Evolutionary conservation across 192 early-diverging fungal genomes (phyloP).

Genomic region (Dimargaris xerosporica): DNA sequence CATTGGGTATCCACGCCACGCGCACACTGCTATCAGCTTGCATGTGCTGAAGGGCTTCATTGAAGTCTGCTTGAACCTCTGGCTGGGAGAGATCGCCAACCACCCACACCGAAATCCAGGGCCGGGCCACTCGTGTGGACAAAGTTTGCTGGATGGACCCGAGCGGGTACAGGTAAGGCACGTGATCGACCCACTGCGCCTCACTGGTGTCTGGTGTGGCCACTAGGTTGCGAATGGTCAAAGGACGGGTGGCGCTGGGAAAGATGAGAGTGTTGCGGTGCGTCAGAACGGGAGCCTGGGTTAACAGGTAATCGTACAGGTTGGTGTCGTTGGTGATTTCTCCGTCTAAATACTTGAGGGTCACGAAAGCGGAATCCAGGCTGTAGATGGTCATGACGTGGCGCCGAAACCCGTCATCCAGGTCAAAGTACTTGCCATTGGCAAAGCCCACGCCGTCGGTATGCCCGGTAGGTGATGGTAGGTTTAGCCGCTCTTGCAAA

Average conservation of each 20-base stretch:
- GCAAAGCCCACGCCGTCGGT: slow-evolving; percentile 45
- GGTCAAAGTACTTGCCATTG: slow-evolving; percentile 60
- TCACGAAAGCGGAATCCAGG: slow-evolving; percentile 32
- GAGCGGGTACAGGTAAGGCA: slow-evolving; percentile 4
- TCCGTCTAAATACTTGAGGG: slow-evolving; percentile 29
- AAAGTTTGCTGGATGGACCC: not conserved
- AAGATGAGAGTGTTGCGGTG: slow-evolving; percentile 54
- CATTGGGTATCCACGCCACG: slow-evolving; percentile 6
- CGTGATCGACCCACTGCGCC: not conserved
- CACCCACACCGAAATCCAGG: slow-evolving; percentile 9
- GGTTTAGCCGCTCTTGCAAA: slow-evolving; percentile 15
- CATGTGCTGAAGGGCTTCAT: not conserved
- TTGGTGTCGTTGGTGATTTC: slow-evolving; percentile 34
- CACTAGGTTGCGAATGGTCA: slow-evolving; percentile 25
- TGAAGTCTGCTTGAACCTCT: not conserved
- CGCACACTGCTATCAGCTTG: not conserved
- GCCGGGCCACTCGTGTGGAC: not conserved
- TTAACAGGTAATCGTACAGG: slow-evolving; percentile 58
- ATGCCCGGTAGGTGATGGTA: slow-evolving; percentile 7
- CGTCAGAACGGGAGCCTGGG: slow-evolving; percentile 35
- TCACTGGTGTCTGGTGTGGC: not conserved
- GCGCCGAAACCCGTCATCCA: slow-evolving; percentile 44
- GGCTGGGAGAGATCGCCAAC: not conserved
- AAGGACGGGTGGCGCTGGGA: slow-evolving; percentile 25
- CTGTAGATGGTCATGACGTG: slow-evolving; percentile 32